Evolutionary conservation across 202 grass and related monocot genomes (phyloP), one percentile per base, ranked within the genome.

Genomic region (Digitaria exilis): DNA sequence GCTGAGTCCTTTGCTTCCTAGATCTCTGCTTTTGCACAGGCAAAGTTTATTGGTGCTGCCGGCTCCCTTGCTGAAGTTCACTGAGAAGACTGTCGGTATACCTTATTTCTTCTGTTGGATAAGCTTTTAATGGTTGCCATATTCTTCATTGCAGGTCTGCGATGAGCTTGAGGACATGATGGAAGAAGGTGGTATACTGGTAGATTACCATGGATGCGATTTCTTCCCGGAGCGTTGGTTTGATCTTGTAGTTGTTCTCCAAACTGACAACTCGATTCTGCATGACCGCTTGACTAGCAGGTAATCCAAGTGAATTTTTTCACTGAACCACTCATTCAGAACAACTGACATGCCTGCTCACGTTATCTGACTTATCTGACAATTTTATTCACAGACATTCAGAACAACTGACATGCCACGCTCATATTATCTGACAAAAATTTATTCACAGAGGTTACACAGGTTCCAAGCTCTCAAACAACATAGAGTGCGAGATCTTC

Each of bases 151-250:
- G 44, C 73, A 95, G 92, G 92, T 95, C 19, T 98, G 95, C 4
- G 95, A 95, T 34, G 95, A 98, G 65, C 78, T 98, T 7, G 95
- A 98, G 76, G 92, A 98, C 85, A 84, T 76, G 55, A 94, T 97
- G 95, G 90, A 91, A 87, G 87, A 81, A 31, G 95, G 95, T 74
- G 95, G 95, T n/a, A 87, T 91, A 69, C 87, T 98, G 57, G 90
- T 95, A 44, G 95, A 98, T 85, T 98, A 98, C 42, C 95, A 98
- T 6, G 92, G 95, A 65, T 98, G 95, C 30, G 95, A 98, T 48
- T 98, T 98, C 80, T 98, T 98, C 73, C 92, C 95, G 1, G 92
- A 98, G 69, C 90, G 95, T 25, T 98, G 95, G 95, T 98, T 98
- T 81, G 95, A 98, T 57, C 85, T 92, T 26, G 95, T 98, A 37